phyloP scores from a whole-genome alignment of 352 stramenopile species.

The Globisporangium nunn region DNA sequence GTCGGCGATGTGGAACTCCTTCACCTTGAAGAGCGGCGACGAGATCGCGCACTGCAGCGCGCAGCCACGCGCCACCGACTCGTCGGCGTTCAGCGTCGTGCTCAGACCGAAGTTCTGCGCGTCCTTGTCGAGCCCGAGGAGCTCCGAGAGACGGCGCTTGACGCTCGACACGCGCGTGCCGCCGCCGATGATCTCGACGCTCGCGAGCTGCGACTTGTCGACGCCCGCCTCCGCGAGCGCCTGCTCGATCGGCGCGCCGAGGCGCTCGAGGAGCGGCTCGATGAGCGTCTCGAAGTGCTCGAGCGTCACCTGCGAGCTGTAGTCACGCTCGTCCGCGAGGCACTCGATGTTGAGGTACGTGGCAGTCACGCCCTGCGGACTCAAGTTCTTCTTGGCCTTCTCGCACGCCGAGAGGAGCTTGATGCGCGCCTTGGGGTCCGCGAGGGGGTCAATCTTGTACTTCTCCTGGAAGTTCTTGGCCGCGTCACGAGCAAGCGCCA shows the following conservation, averaged over 20 bases:
- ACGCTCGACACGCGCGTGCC: slow-evolving; percentile 94
- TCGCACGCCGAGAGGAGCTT: slow-evolving; percentile 97
- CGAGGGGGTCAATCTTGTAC: slow-evolving; percentile 91
- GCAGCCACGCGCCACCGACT: slow-evolving; percentile 95
- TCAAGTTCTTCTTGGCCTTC: slow-evolving; percentile 99
- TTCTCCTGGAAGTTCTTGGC: slow-evolving; percentile 95
- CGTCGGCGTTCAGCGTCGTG: slow-evolving; percentile 98
- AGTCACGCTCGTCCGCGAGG: slow-evolving; percentile 97
- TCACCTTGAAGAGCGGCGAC: slow-evolving; percentile 97
- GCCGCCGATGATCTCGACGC: slow-evolving; percentile 96
- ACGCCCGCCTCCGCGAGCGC: slow-evolving; percentile 88
- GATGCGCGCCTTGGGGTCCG: slow-evolving; percentile 91
- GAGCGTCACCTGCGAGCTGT: slow-evolving; percentile 90
- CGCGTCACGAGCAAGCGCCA: slow-evolving; percentile 91
- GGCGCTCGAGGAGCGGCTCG: slow-evolving; percentile 74
- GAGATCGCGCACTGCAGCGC: slow-evolving; percentile 98
- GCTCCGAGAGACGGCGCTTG: slow-evolving; percentile 88
- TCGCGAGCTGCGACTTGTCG: slow-evolving; percentile 82
- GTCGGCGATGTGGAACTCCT: slow-evolving; percentile 88
- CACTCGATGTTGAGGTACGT: slow-evolving; percentile 97
- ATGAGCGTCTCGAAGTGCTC: slow-evolving; percentile 95
- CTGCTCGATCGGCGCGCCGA: slow-evolving; percentile 81
- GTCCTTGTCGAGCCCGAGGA: slow-evolving; percentile 91
- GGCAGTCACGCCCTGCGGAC: slow-evolving; percentile 93
- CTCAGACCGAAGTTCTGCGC: slow-evolving; percentile 95